A percentile compares a stretch with the other conserved stretches of the same genome.
Evolutionary conservation across 208 protist genomes (phyloP).

Genomic region (Acanthamoeba triangularis): DNA sequence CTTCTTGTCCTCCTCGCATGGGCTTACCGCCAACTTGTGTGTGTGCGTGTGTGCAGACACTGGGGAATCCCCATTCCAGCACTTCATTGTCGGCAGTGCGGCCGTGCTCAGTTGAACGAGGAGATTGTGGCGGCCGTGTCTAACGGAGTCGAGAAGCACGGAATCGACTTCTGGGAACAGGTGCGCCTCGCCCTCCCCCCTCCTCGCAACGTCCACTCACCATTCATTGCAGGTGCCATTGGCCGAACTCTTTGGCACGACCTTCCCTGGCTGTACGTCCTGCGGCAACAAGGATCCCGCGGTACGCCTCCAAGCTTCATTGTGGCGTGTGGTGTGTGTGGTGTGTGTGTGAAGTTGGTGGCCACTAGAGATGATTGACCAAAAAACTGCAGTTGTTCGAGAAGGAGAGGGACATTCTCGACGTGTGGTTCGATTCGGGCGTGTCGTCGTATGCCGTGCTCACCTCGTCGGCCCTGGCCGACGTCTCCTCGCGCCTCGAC

Average conservation of each 20-base stretch:
- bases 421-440: conserved; percentile 37
- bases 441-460: conserved; percentile 12
- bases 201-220: neutral
- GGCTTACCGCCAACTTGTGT: neutral
- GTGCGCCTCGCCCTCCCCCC: neutral
- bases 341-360: neutral
- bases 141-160: neutral
- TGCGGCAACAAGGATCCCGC: neutral
- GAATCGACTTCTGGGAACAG: conserved; percentile 39
- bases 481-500: neutral
- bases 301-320: neutral
- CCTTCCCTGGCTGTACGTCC: neutral
- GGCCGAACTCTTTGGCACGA: neutral
- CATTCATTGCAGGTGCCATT: neutral
- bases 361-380: too few species aligned
- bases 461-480: neutral
- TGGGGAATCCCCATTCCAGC: conserved; percentile 55
- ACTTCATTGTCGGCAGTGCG: conserved; percentile 21
- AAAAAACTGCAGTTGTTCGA: neutral
- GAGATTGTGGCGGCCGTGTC: neutral
- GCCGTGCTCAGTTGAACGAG: neutral
- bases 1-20: neutral
- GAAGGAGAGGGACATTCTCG: conserved; percentile 48
- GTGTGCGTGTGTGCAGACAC: neutral
- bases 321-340: neutral